Evolutionary conservation across 495 filamentous ascomycete species (phyloP).

Genomic region (Xylaria palmicola): DNA sequence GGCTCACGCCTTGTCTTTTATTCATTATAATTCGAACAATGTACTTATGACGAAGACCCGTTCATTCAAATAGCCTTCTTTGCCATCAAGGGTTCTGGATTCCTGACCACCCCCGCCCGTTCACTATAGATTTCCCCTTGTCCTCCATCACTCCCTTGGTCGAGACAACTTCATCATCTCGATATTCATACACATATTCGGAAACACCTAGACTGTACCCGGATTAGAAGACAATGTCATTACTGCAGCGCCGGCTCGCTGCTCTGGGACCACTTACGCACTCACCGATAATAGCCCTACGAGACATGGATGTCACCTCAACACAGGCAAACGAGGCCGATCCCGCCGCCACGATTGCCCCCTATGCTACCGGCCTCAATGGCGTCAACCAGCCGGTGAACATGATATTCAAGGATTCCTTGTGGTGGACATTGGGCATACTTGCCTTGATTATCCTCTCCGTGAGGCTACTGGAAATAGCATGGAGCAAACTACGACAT

Average conservation of each 20-base stretch:
- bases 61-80: conserved; percentile 23
- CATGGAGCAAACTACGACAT: conserved; percentile 46
- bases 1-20: neutral
- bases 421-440: conserved; percentile 52
- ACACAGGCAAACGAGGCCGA: conserved; percentile 20
- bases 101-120: conserved; percentile 11
- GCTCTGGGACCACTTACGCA: conserved; percentile 25
- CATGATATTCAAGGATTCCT: conserved; percentile 43
- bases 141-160: conserved; percentile 14
- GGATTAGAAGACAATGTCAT: conserved; percentile 24
- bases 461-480: conserved; percentile 45
- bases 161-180: conserved; percentile 8
- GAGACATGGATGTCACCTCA: conserved; percentile 18
- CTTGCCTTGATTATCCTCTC: conserved; percentile 45
- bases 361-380: conserved; percentile 47
- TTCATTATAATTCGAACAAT: conserved; percentile 28
- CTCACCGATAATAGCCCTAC: conserved; percentile 25
- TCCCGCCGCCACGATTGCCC: conserved; percentile 39
- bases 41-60: conserved; percentile 21
- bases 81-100: conserved; percentile 24
- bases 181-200: conserved; percentile 9
- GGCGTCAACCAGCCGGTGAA: conserved; percentile 53
- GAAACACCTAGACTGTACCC: conserved; percentile 8
- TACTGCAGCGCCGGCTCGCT: conserved; percentile 32
- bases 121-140: conserved; percentile 25